Evolutionary conservation across 352 stramenopile genomes (phyloP).

Genomic region (Globisporangium sylvaticum): DNA sequence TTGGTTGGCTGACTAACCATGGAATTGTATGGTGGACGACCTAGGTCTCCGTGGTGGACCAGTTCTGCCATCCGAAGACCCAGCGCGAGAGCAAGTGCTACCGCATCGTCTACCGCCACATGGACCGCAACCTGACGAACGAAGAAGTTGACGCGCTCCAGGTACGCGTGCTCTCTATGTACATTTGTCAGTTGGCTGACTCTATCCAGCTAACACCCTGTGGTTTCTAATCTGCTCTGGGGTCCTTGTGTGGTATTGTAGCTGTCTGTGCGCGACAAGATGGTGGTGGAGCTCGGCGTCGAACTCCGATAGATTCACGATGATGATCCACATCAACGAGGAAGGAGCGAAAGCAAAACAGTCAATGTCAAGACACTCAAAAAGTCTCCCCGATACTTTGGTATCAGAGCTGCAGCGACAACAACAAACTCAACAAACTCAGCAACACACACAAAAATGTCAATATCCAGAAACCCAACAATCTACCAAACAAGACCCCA

Average conservation of each 20-base stretch:
- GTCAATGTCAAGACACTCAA: neutral
- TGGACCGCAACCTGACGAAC: conserved; percentile 99
- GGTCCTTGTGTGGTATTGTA: conserved; percentile 8
- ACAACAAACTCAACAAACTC: neutral
- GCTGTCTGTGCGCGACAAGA: conserved; percentile 69
- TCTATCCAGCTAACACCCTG: neutral
- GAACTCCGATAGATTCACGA: conserved; percentile 81
- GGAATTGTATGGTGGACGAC: neutral
- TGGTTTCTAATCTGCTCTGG: neutral
- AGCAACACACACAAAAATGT: neutral
- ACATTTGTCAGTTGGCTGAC: no score
- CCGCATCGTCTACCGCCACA: conserved; percentile 97
- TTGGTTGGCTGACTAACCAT: neutral
- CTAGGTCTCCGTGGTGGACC: conserved; percentile 82
- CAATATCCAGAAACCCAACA: neutral
- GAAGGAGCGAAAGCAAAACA: neutral
- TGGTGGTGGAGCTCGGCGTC: conserved; percentile 78
- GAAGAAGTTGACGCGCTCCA: conserved; percentile 98
- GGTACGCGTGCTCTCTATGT: conserved; percentile 24
- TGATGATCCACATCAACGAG: neutral
- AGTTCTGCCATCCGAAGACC: conserved; percentile 98
- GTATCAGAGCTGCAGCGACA: neutral
- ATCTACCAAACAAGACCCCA: neutral
- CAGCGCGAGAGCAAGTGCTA: conserved; percentile 94
- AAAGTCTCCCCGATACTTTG: neutral